Base-by-base conservation (phyloP, 352 stramenopile genomes). In the Phytophthora syringae region DNA sequence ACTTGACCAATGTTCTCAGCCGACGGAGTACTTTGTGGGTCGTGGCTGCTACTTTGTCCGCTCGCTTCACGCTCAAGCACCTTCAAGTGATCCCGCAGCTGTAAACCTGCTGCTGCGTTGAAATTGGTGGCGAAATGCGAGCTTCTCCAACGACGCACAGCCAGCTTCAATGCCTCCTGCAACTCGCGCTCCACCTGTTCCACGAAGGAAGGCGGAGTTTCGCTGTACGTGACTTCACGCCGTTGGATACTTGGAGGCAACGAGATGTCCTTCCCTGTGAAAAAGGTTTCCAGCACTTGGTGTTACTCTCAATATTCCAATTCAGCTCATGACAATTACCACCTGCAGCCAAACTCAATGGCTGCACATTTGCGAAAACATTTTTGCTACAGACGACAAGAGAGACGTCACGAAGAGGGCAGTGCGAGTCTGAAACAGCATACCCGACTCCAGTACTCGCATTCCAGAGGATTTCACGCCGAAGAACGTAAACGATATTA, bases 361-460 rank as follows among this genome's bases (percentile, higher is more conserved):
- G 70, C 40, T 98, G 84, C 3, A 97, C 52, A 58, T 98, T 98
- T 24, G 88, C 93, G 50, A 88, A 98, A 7, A 98, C 68, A 53
- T 98, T 98, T 45, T 92, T 77, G 40, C 66, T 83, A n/a, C 82
- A 96, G 0, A 96, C 80, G n/a, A 97, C 78, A 43, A 95, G 82
- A 20, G 79, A 88, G 7, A 98, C 79, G 45, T 97, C 83, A 7
- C 85, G 67, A 47, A 98, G 71, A 18, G 94, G 92, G 42, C 86
- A 97, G n/a, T 82, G 76, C 7, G 86, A 75, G 60, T 97, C 93
- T 25, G 72, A 67, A 50, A 86, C 73, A 52, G 73, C 66, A 65
- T 97, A 98, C 7, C 81, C 82, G 13, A 86, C 70, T 2, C 92
- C 93, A 7, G 79, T 94, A 34, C 80, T 93, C 18, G 94, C 86